Evolutionary conservation across 2,329 filamentous ascomycete genomes (phyloP), one percentile per base, ranked within the genome.

Genomic region (Neofusicoccum sp.): DNA sequence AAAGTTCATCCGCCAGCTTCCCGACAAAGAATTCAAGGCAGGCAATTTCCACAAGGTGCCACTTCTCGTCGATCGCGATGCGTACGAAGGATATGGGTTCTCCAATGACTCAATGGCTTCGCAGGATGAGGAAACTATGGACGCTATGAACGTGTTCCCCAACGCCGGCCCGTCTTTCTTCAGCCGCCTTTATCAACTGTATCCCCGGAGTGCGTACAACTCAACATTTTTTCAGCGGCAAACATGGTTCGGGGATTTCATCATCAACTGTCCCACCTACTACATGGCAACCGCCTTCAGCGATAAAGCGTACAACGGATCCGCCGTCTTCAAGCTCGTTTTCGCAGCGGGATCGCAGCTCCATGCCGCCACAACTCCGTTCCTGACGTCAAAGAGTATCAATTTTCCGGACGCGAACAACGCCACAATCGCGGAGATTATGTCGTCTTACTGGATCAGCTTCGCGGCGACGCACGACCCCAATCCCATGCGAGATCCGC

Each of bases 171-270:
- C 41, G 44, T 70, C 74, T 8, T 68, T 69, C 61, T 78, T 78
- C 67, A 71, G 70, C 33, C 70, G 77, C 20, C 66, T 78, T 4
- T 76, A 76, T 66, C 68, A 77, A 61, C 72, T 78, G 24, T 76
- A 76, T 57, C 73, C 75, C 4, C 47, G 48, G 1, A 58, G 60
- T 0, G 63, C 65, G 6, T 75, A 67, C 66, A 75, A 76, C 54
- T 70, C 68, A 6, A 75, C 71, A 7, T 71, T 76, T 62, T 77
- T 66, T 63, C 74, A 74, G 54, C 67, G 75, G 4, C 66, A 71
- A 47, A 68, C 68, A 1, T 72, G 71, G 66, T 80, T 77, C 62
- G 77, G 77, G 6, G 77, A 80, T 63, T 77, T 74, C 62, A 75
- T 78, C 36, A 78, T 79, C 64, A 71, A 70, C 56, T 78, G 75